phyloP scores from a whole-genome alignment of 305 asterid genomes.

The Solanum hybrid region DNA sequence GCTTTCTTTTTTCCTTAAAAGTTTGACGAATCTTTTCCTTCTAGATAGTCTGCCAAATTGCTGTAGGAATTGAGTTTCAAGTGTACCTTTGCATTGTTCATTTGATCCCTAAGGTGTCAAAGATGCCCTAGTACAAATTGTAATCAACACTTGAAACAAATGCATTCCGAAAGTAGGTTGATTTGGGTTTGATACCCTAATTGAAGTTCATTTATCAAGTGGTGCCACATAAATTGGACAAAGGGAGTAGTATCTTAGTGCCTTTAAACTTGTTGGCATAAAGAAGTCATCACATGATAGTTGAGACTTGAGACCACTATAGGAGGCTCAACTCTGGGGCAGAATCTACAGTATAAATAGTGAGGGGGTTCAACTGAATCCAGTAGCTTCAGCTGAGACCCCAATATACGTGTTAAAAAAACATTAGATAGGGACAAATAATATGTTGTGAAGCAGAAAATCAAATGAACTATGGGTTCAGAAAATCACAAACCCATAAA shows the following conservation, averaged over 20 bases:
- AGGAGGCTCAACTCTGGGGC: not conserved
- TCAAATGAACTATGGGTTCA: not conserved
- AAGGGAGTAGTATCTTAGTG: not conserved
- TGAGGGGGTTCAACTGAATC: not conserved
- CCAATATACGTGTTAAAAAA: not conserved
- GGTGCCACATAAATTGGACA: not conserved
- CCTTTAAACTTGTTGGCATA: not conserved
- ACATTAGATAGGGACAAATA: not conserved
- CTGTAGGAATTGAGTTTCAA: not conserved
- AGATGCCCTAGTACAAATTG: not conserved
- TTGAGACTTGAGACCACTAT: not conserved
- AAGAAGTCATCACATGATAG: not conserved
- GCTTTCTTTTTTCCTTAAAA: not conserved
- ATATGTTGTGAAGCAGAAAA: not conserved
- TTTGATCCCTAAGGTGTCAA: not conserved
- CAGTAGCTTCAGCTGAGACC: not conserved
- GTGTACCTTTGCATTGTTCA: not conserved
- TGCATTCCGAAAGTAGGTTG: not conserved
- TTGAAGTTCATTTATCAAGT: not conserved
- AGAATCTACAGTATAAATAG: not conserved
- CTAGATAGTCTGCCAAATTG: not conserved
- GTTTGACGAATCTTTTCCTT: not conserved
- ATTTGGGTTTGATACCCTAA: not conserved
- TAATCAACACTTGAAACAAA: not conserved
- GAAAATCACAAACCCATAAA: not conserved